A percentile compares a stretch with the other conserved stretches of the same genome.
phyloP scores from a whole-genome alignment of 2,329 filamentous ascomycete species.

The Bipolaris zeicola region DNA sequence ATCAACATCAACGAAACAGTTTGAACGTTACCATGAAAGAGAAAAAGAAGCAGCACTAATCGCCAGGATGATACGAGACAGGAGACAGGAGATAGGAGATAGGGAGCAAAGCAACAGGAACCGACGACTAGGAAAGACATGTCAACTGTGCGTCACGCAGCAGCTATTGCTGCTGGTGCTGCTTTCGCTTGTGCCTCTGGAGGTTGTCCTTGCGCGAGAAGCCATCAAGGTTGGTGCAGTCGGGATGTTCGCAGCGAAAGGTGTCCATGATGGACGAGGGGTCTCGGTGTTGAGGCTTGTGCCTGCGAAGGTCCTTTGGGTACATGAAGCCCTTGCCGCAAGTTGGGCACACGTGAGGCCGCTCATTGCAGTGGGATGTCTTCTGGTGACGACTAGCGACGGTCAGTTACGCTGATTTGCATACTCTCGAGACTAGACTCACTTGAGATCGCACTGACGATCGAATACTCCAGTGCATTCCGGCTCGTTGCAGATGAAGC shows the following conservation, averaged over 20 bases:
- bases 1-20: neutral
- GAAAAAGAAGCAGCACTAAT: neutral
- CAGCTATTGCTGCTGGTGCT: constrained; percentile 27
- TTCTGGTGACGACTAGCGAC: constrained; percentile 40
- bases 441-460: constrained; percentile 45
- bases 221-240: constrained; percentile 36
- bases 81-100: neutral
- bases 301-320: constrained; percentile 43
- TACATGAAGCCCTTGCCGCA: constrained; percentile 44
- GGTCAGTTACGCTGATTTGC: constrained; percentile 15
- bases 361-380: constrained; percentile 33
- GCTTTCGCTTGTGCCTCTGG: constrained; percentile 39
- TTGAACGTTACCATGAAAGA: neutral
- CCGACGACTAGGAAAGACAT: neutral
- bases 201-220: constrained; percentile 47
- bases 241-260: constrained; percentile 32
- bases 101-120: neutral
- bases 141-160: neutral
- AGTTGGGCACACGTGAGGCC: constrained; percentile 40
- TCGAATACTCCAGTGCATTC: constrained; percentile 37
- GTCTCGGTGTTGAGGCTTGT: constrained; percentile 35
- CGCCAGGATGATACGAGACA: neutral
- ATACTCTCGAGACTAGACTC: constrained; percentile 18
- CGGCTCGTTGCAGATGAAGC: constrained; percentile 30
- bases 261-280: constrained; percentile 17